Conservation (phyloP, 768 basidiomycete species). For the Lactarius quietus region DNA sequence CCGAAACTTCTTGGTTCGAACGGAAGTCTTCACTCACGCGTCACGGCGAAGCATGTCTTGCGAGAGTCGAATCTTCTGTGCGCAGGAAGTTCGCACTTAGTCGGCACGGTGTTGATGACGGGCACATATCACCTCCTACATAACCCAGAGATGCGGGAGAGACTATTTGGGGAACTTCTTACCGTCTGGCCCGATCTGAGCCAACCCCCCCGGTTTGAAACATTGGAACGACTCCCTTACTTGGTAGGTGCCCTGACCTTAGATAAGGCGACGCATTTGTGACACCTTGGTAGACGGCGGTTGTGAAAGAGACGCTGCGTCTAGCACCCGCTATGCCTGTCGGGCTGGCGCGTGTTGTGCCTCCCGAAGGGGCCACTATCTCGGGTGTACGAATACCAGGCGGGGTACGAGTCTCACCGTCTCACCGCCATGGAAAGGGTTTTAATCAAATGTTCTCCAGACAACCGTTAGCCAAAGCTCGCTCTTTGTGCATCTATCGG, state of each 20-base stretch:
- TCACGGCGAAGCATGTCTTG: not conserved
- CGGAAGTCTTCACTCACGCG: not conserved
- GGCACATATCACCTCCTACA: constrained; percentile 4
- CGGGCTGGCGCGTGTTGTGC: constrained; percentile 9
- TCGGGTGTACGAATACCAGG: constrained; percentile 7
- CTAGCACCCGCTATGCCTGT: not conserved
- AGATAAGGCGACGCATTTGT: too few species aligned
- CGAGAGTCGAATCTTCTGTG: constrained; percentile 2
- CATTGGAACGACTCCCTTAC: constrained; percentile 4
- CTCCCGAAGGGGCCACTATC: not conserved
- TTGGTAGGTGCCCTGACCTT: not conserved
- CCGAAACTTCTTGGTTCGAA: not conserved
- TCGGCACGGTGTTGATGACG: constrained; percentile 5
- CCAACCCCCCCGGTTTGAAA: constrained; percentile 2
- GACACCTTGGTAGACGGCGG: not conserved
- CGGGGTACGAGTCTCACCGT: not conserved
- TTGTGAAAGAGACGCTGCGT: constrained; percentile 11
- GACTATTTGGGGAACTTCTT: not conserved
- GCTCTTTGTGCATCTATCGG: constrained; percentile 5
- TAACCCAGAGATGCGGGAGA: not conserved
- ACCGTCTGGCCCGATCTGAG: not conserved
- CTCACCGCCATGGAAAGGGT: not conserved
- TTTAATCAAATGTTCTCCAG: not conserved
- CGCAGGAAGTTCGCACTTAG: not conserved
- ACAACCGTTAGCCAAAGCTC: not conserved